Base-by-base conservation (phyloP, 164 flowering plant species). In the Stephania yunnanensis region DNA sequence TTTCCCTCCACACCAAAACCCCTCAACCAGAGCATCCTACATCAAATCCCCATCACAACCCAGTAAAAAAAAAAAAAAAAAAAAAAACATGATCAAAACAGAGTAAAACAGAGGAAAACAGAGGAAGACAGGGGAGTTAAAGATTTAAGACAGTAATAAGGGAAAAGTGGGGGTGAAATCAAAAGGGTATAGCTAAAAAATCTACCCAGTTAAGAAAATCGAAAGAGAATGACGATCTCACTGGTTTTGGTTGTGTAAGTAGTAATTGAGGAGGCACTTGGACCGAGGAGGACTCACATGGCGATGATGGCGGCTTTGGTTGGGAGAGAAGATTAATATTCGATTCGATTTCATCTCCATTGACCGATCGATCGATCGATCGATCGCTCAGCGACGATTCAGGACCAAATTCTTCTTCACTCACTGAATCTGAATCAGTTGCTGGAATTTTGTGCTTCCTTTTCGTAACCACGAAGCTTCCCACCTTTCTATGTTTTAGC, bases 231-330 rank as follows among this genome's bases (percentile, higher is more conserved):
- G 25, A 25, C 25, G 0, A 25, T 25, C 25, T 25, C 25, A 25
- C 25, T 25, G 25, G 25, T 25, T 25, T 25, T 25, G 25, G 25
- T 25, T 25, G 25, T 25, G 25, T 25, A 25, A 25, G 25, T 25
- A 25, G 25, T 25, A 25, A 25, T 25, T 25, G 25, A 25, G 25
- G 25, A 25, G 25, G 66, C 67, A 61, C 5, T 6, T 65, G 69
- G 74, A 72, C 65, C 86, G 79, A 88, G 86, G 78, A 81, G 58
- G 2, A 36, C 73, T 83, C 91, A 88, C 91, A 86, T 88, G 91
- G 91, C 55, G 80, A 45, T 76, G 42, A 36, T 36, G 42, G 42
- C 42, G 74, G 55, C 78, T 81, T 73, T 74, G 74, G 82, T 73
- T 74, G 74, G 74, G 73, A 71, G 29, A 20, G 75, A 71, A 55